Conservation (phyloP, 495 filamentous ascomycete genomes). For the Aspergillus sparsus region DNA sequence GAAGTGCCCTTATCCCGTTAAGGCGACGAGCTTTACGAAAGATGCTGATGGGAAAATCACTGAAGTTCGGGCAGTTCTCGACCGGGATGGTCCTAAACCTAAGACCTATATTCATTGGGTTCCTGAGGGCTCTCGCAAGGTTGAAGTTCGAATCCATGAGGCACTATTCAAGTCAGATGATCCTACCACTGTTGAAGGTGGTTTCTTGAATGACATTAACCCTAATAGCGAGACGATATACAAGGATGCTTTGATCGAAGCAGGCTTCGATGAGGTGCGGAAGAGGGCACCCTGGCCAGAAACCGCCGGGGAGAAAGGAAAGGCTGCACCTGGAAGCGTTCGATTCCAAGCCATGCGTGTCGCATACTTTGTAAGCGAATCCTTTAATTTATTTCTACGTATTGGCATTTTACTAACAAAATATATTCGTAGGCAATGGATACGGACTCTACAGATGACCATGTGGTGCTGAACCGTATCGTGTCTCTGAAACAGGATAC, state of each 20-base stretch:
- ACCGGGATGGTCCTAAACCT: slow-evolving; percentile 42
- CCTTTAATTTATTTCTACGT: slow-evolving; percentile 8
- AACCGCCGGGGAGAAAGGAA: slow-evolving; percentile 62
- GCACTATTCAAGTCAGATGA: slow-evolving; percentile 84
- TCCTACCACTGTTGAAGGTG: slow-evolving; percentile 68
- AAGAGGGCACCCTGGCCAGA: slow-evolving; percentile 80
- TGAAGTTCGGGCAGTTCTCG: slow-evolving; percentile 41
- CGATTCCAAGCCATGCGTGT: slow-evolving; percentile 92
- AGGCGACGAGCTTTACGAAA: slow-evolving; percentile 61
- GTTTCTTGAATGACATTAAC: slow-evolving; percentile 83
- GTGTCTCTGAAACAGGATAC: slow-evolving; percentile 88
- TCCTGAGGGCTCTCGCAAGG: slow-evolving; percentile 63
- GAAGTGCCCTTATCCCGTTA: slow-evolving; percentile 80
- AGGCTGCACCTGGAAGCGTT: slow-evolving; percentile 68
- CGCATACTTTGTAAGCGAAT: slow-evolving; percentile 64
- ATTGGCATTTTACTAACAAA: slow-evolving; percentile 6
- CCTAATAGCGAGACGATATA: slow-evolving; percentile 79
- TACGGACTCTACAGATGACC: slow-evolving; percentile 71
- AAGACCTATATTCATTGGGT: slow-evolving; percentile 81
- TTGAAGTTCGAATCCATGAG: slow-evolving; percentile 81
- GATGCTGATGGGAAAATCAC: slow-evolving; percentile 54
- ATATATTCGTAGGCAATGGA: slow-evolving; percentile 56
- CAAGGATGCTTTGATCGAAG: slow-evolving; percentile 77
- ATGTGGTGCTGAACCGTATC: slow-evolving; percentile 86
- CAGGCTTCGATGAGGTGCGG: slow-evolving; percentile 77